Base-by-base conservation (phyloP, 208 protist genomes). In the Leishmania martiniquensis region DNA sequence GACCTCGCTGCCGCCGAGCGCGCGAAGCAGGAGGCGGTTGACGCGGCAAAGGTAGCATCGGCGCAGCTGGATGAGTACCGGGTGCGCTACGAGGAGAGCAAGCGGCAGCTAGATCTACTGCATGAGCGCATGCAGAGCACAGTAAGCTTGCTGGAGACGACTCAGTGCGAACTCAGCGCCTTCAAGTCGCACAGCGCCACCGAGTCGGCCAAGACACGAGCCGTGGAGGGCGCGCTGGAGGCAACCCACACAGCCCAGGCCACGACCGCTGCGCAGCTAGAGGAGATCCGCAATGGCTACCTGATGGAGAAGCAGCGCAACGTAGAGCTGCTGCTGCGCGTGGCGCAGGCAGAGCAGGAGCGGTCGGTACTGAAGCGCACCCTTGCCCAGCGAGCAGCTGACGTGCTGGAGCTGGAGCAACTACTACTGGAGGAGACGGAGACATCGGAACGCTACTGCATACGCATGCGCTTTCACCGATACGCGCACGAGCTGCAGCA, bases 351-450 rank as follows among this genome's bases (percentile, higher is more conserved):
- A 34, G 88, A 93, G 66, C 82, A 93, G 78, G 82, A 92, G 70
- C 76, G 86, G 15, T 85, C 77, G 6, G 66, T 81, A 73, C 66
- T 87, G 39, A 85, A 84, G 71, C 82, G 84, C 66, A 65, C 87
- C 10, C 17, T 81, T 10, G 63, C 59, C 7, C 60, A 82, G 75
- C 81, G 75, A 47, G 75, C 69, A 34, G 63, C 75, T 4, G 93
- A 94, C 76, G 80, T 88, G 37, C 72, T 72, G 69, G 89, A 95
- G 81, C 78, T 94, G 6, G 90, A 96, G 81, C 85, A 91, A 74
- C 75, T 93, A 4, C 57, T 96, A 10, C 76, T 96, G 60, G 89
- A 95, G 75, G 89, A 96, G 78, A 89, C 91, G 62, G 93, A 96
- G 71, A 92, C 60, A 20, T 84, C 89, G 4, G 86, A 94, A 74